Evolutionary conservation across 2,329 filamentous ascomycete species (phyloP).

Genomic region (Fusarium anguioides): DNA sequence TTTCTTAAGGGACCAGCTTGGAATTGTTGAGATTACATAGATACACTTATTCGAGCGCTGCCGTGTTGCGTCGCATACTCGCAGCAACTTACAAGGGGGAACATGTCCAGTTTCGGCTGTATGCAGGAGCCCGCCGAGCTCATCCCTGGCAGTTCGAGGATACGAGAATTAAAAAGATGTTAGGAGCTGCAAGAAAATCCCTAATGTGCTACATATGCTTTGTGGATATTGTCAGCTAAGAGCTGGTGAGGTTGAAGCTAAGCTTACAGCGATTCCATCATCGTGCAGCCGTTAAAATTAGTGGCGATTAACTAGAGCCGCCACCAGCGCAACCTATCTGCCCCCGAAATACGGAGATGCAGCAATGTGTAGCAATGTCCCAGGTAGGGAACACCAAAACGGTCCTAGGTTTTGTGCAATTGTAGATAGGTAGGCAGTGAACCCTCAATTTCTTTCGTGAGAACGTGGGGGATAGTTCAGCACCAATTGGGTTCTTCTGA

Average conservation of each 20-base stretch:
- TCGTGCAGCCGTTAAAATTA: slow-evolving; percentile 42
- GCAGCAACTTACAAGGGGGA: slow-evolving; percentile 23
- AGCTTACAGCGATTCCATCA: slow-evolving; percentile 32
- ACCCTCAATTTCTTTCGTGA: slow-evolving; percentile 9
- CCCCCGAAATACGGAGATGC: slow-evolving; percentile 19
- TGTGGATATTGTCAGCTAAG: slow-evolving; percentile 1
- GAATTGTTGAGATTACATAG: slow-evolving; percentile 37
- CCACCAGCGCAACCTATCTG: slow-evolving; percentile 15
- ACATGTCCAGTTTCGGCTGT: slow-evolving; percentile 26
- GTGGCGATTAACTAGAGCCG: slow-evolving; percentile 32
- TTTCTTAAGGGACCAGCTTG: slow-evolving; percentile 18
- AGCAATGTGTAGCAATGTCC: neutral
- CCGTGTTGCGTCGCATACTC: slow-evolving; percentile 30
- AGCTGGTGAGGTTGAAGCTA: slow-evolving; percentile 7
- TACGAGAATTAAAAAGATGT: slow-evolving; percentile 2
- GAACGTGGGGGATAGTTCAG: slow-evolving; percentile 4
- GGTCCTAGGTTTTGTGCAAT: neutral
- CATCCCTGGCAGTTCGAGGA: slow-evolving; percentile 5
- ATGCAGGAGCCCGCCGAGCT: slow-evolving; percentile 24
- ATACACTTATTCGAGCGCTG: slow-evolving; percentile 4
- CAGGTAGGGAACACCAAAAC: slow-evolving; percentile 16
- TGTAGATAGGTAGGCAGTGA: slow-evolving; percentile 3
- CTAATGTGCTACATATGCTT: neutral
- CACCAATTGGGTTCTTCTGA: neutral
- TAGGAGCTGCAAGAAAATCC: neutral